Base-by-base conservation (phyloP, 345 rosid species). In the Turritis glabra region DNA sequence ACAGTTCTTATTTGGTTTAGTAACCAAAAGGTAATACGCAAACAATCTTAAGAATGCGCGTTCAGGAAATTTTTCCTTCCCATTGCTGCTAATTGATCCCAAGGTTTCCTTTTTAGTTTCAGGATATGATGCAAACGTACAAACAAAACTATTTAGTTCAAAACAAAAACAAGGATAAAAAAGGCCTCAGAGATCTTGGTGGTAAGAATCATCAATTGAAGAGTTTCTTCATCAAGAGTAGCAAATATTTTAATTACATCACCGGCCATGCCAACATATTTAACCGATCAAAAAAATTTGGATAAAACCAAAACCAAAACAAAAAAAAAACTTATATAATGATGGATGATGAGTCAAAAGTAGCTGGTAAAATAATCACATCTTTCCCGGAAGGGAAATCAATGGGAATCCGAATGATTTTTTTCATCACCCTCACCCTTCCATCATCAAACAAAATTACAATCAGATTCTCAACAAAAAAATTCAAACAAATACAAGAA, bases 161-260 rank as follows among this genome's bases (percentile, higher is more conserved):
- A 43, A 43, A 43, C 19, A 43, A 7, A 6, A 5, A 43, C 9
- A 43, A n/a, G 0, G 19, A 6, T 2, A 0, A 14, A 8, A 0
- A 14, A 8, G 79, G 75, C 80, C 75, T 76, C 80, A 76, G 80
- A 71, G 77, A 77, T 77, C 80, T 77, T 77, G 80, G 80, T 77
- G 80, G 80, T 23, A 64, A 71, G 27, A 2, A 5, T 77, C 80
- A 77, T 77, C 80, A 77, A 69, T 0, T 47, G 77, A 71, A 71
- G 64, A 72, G 52, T 1, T 0, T 6, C 61, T 63, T 77, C 67
- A 72, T 77, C 80, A 77, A 77, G 80, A 77, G 72, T 77, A 77
- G 80, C 80, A 77, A 77, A 77, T 77, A 77, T 64, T 18, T 26
- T 27, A 2, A 38, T 71, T 40, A 7, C 80, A 77, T 77, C 80